Evolutionary conservation across 2,329 filamentous ascomycete species (phyloP).

Genomic region (Trichoderma semiorbis): DNA sequence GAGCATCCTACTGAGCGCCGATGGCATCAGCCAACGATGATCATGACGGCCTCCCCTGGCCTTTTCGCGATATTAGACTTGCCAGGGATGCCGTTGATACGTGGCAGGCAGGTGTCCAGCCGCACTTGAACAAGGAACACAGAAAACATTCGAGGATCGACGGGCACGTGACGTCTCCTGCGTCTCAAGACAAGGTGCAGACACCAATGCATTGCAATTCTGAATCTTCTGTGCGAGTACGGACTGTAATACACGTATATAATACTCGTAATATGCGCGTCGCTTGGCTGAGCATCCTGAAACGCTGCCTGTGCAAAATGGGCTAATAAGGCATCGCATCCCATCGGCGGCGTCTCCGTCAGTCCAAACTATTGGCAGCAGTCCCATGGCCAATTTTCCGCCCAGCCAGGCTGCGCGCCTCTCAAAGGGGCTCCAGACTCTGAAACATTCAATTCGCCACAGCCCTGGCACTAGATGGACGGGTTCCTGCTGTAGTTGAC

Average conservation of each 20-base stretch:
- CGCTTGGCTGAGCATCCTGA: not conserved
- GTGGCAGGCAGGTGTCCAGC: slow-evolving; percentile 4
- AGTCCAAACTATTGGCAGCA: not conserved
- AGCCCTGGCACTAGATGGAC: not conserved
- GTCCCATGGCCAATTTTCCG: not conserved
- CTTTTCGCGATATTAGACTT: not conserved
- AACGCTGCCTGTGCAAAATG: not conserved
- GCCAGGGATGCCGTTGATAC: not conserved
- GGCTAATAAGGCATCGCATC: not conserved
- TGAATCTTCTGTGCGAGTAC: not conserved
- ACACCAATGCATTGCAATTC: not conserved
- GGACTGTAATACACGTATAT: not conserved
- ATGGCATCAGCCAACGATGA: slow-evolving; percentile 1
- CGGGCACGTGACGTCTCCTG: slow-evolving; percentile 26
- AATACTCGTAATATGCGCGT: not conserved
- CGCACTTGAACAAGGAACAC: not conserved
- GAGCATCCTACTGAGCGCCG: slow-evolving; percentile 1
- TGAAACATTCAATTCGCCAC: not conserved
- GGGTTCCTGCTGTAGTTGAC: slow-evolving; percentile 15
- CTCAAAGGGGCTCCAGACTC: not conserved
- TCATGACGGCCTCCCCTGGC: not conserved
- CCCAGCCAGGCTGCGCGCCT: not conserved
- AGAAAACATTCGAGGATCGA: not conserved
- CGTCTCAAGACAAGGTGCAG: not conserved
- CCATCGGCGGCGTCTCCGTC: not conserved